Percentiles rank a stretch among this genome's conserved stretches.
Conservation (phyloP, 371 early-diverging fungal genomes). For the Mortierella sp. region DNA sequence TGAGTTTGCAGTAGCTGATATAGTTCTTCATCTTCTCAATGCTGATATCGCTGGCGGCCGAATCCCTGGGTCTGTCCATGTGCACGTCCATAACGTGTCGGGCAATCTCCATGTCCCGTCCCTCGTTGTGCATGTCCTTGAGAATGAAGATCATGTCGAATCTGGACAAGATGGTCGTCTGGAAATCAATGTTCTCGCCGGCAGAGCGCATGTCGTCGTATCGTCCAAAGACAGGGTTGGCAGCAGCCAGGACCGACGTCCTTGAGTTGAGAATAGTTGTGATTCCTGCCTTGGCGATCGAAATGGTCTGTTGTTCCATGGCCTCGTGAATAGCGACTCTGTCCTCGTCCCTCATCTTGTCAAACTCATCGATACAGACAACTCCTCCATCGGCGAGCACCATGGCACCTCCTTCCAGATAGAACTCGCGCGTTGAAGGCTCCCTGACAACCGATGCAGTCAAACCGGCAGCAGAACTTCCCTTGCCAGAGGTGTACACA, state of each 20-base stretch:
- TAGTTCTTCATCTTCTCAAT: constrained; percentile 95
- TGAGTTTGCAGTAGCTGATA: constrained; percentile 94
- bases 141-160: constrained; percentile 99
- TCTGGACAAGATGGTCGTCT: constrained; percentile 97
- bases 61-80: constrained; percentile 79
- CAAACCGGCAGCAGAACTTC: constrained; percentile 98
- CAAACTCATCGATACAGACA: constrained; percentile 99
- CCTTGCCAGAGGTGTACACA: constrained; percentile 99
- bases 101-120: constrained; percentile 92
- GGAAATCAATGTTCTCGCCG: constrained; percentile 99
- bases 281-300: constrained; percentile 99
- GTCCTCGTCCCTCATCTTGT: constrained; percentile 99
- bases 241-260: constrained; percentile 99
- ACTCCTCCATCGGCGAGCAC: constrained; percentile 99
- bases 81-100: constrained; percentile 95
- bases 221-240: constrained; percentile 99
- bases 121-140: constrained; percentile 91
- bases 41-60: constrained; percentile 81
- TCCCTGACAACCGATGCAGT: constrained; percentile 98
- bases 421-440: constrained; percentile 93
- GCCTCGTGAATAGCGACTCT: constrained; percentile 99
- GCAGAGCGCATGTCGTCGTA: constrained; percentile 99
- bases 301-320: constrained; percentile 99
- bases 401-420: constrained; percentile 99
- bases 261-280: constrained; percentile 99